Evolutionary conservation across 345 rosid genomes (phyloP).

Genomic region (Eucalyptus albens): DNA sequence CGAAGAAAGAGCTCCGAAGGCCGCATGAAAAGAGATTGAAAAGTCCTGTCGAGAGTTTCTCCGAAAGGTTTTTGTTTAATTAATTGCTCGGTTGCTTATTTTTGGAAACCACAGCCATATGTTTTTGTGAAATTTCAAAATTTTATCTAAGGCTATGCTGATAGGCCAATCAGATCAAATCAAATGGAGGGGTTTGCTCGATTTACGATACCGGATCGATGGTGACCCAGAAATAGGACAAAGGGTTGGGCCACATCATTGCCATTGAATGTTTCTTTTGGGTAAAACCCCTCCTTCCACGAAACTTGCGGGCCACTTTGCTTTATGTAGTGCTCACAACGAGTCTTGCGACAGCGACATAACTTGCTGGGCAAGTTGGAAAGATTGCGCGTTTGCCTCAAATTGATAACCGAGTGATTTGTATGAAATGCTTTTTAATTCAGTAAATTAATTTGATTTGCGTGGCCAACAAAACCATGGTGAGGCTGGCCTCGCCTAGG

Average conservation of each 20-base stretch:
- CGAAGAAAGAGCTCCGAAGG: background rate
- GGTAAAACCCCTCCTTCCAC: background rate
- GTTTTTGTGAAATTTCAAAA: background rate
- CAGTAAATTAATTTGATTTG: too few relatives aligned
- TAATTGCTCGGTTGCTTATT: background rate
- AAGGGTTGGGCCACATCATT: background rate
- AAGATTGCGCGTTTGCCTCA: background rate
- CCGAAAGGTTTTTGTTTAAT: background rate
- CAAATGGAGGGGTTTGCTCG: background rate
- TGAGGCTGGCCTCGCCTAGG: too few relatives aligned
- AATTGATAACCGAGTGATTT: background rate
- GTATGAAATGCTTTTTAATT: background rate
- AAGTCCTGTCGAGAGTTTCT: background rate
- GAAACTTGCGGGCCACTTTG: background rate
- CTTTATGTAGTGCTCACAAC: background rate
- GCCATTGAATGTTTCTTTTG: background rate
- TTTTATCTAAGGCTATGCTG: background rate
- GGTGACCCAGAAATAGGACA: background rate
- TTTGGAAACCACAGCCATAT: fast-evolving
- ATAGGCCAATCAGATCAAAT: background rate
- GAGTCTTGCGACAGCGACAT: background rate
- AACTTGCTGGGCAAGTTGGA: background rate
- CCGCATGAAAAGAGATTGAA: background rate
- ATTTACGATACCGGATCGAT: background rate
- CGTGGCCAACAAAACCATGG: fast-evolving